Base-by-base conservation (phyloP, 2,329 filamentous ascomycete genomes). In the Exophiala oligosperma region DNA sequence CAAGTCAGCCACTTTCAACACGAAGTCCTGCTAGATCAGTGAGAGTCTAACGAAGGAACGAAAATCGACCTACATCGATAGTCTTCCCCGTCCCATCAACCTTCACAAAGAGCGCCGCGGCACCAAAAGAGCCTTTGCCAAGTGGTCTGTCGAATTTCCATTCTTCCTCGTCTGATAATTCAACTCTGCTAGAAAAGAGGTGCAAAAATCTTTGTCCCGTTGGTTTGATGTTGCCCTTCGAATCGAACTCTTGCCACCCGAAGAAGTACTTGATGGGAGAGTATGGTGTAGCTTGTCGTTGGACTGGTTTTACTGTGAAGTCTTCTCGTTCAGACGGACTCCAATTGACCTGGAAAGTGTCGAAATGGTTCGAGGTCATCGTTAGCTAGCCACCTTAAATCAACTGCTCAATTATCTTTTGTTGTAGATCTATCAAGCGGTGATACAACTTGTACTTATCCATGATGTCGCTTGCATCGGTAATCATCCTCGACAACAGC, bases 91-190 rank as follows among this genome's bases (percentile, higher is more conserved):
- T 37, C 24, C 26, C 51, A 48, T 55, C 58, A n/a, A 21, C 6
- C 29, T 59, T 64, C 3, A 21, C 24, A 28, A 50, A 64, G 1
- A 63, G 47, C n/a, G 56, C 62, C 4, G 52, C 62, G 24, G 52
- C 49, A 17, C 62, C 62, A 32, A 58, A 64, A 5, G 54, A 47
- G 8, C 62, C 62, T n/a, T 49, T 51, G 9, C 62, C 62, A 24
- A 64, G 40, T 11, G 57, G 51, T 11, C 62, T 50, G 38, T 53
- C 49, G 21, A 60, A 60, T 26, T 47, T 24, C 62, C 62, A 64
- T 43, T 61, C 51, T 21, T 59, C 14, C 35, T 64, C 54, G 29
- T 61, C 58, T 23, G 32, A 44, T 4, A 61, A 28, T 9, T 56
- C 48, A 1, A 59, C 29, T 14, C n/a, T 23, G 3, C 47, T 49